Percentiles rank a stretch among this genome's conserved stretches.
Evolutionary conservation across 306 rosid genomes (phyloP).

Genomic region (Vigna reflexopilosa): DNA sequence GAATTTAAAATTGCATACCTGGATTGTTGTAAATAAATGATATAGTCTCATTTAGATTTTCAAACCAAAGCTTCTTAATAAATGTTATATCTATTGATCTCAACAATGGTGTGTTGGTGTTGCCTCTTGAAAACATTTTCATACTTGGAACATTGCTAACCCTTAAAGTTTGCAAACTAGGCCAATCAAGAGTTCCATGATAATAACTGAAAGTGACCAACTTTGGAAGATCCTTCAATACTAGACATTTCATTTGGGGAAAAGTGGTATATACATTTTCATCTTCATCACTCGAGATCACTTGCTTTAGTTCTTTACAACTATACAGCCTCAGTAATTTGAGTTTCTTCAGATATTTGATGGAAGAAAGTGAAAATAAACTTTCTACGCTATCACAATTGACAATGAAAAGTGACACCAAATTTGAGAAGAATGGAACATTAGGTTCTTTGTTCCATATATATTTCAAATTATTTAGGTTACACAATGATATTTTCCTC

Average conservation of each 20-base stretch:
- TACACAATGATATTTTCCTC: too few relatives aligned
- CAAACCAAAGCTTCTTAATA: neutral
- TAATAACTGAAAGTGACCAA: neutral
- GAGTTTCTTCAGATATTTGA: slow-evolving; percentile 1
- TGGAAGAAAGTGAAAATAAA: neutral
- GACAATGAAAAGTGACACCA: slow-evolving; percentile 7
- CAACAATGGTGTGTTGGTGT: neutral
- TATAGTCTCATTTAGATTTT: neutral
- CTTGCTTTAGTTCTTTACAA: neutral
- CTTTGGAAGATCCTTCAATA: slow-evolving; percentile 3
- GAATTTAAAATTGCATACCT: neutral
- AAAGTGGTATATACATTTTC: neutral
- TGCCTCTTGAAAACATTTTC: neutral
- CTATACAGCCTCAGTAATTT: neutral
- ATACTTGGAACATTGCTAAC: neutral
- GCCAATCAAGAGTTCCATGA: neutral
- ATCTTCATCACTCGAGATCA: neutral
- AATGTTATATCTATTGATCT: neutral
- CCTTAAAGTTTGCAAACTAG: neutral
- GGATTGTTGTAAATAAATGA: neutral
- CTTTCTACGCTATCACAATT: neutral
- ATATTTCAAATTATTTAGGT: too few relatives aligned
- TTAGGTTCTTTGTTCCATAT: slow-evolving; percentile 30
- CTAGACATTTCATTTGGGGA: neutral
- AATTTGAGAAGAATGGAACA: slow-evolving; percentile 6